These are phyloP conservation scores for Naganishia vishniacii DNA, from an alignment of 768 basidiomycete species.

Conservation along the genomic window DNA sequence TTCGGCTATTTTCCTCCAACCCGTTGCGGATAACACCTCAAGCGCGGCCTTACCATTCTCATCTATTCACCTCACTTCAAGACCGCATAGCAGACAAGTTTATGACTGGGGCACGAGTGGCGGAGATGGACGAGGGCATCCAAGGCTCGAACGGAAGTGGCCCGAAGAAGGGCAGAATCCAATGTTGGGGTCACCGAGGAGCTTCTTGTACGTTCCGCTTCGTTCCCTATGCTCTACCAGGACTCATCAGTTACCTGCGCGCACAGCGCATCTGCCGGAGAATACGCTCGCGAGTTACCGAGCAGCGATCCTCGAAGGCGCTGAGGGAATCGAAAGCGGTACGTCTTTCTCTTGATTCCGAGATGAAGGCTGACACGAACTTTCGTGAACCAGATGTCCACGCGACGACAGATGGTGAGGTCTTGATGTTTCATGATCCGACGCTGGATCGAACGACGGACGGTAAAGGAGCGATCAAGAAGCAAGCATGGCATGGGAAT, in stretches of 20 bases:
- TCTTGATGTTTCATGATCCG: slow-evolving; percentile 50
- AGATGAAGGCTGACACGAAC: slow-evolving; percentile 1
- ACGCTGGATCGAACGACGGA: slow-evolving; percentile 48
- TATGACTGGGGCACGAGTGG: neutral
- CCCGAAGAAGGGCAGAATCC: slow-evolving; percentile 31
- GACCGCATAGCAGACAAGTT: slow-evolving; percentile 1
- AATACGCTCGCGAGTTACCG: slow-evolving; percentile 47
- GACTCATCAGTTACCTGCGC: neutral
- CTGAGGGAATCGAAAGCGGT: slow-evolving; percentile 47
- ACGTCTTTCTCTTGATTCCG: slow-evolving; percentile 23
- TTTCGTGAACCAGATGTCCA: slow-evolving; percentile 39
- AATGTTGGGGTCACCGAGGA: slow-evolving; percentile 48
- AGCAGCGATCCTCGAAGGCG: slow-evolving; percentile 46
- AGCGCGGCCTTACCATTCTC: too few species aligned
- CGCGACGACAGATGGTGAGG: slow-evolving; percentile 42
- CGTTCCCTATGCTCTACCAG: too few species aligned
- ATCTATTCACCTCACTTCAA: too few species aligned
- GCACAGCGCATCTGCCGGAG: slow-evolving; percentile 42
- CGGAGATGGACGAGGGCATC: neutral
- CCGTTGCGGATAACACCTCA: too few species aligned
- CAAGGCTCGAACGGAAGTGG: neutral
- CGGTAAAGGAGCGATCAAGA: slow-evolving; percentile 45
- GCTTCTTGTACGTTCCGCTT: slow-evolving; percentile 29
- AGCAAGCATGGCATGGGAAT: slow-evolving; percentile 44
- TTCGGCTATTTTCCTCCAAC: too few species aligned